Conservation (phyloP, 2,329 filamentous ascomycete genomes). For the Aspergillus brunneoviolaceus region DNA sequence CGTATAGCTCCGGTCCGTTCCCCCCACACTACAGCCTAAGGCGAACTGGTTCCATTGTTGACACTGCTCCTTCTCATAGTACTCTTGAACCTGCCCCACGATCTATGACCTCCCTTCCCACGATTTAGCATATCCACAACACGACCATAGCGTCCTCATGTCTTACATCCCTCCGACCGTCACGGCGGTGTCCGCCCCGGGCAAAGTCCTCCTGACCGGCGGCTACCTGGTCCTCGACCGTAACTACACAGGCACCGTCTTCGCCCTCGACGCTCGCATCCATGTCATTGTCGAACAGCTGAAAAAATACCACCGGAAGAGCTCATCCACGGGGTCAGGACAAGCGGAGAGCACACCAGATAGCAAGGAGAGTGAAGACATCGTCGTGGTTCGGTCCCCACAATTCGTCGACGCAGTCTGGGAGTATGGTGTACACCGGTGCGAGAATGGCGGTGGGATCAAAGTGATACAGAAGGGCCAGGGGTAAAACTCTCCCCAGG, state of each 20-base stretch:
- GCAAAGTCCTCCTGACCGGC: conserved; percentile 91
- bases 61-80: background rate
- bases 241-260: conserved; percentile 72
- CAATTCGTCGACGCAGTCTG: conserved; percentile 87
- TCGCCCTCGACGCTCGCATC: conserved; percentile 64
- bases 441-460: conserved; percentile 72
- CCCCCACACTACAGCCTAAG: background rate
- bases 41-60: background rate
- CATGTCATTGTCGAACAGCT: conserved; percentile 60
- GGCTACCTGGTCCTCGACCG: conserved; percentile 94
- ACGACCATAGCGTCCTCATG: conserved; percentile 4
- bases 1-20: background rate
- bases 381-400: conserved; percentile 84
- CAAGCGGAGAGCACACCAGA: conserved; percentile 39
- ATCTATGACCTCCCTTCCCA: background rate
- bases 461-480: conserved; percentile 65
- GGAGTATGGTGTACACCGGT: conserved; percentile 77
- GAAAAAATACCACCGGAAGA: conserved; percentile 36
- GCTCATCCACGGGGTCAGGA: conserved; percentile 17
- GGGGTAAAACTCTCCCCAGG: conserved; percentile 28
- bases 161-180: conserved; percentile 24
- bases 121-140: background rate
- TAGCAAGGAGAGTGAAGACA: conserved; percentile 61
- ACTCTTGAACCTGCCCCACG: background rate
- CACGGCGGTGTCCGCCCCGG: conserved; percentile 79